phyloP scores from a whole-genome alignment of 176 grass and related monocot genomes.

The Musa itinerans region DNA sequence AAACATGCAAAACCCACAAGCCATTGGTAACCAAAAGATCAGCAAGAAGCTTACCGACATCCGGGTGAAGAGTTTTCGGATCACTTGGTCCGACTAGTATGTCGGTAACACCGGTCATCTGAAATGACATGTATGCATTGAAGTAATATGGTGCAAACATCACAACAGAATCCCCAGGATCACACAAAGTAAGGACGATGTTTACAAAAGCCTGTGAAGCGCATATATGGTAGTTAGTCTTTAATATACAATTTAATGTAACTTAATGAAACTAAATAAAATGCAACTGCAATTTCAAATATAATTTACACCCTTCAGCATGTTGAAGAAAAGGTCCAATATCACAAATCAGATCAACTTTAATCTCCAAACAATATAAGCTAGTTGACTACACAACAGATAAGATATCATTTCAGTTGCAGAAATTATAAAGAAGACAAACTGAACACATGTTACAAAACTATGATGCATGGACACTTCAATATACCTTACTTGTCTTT shows the following conservation, averaged over 20 bases:
- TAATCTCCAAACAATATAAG: no score
- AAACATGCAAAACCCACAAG: background rate
- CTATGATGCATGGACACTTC: no score
- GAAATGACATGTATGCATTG: conserved; percentile 97
- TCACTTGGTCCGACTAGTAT: conserved; percentile 68
- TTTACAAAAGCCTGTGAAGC: conserved; percentile 88
- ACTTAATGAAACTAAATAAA: background rate
- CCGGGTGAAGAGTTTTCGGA: conserved; percentile 72
- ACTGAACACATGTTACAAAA: no score
- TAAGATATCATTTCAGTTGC: no score
- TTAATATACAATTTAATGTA: conserved; percentile 16
- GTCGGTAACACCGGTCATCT: conserved; percentile 90
- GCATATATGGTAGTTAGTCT: conserved; percentile 6
- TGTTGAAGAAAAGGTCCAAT: background rate
- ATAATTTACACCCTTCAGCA: background rate
- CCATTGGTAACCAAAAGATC: conserved; percentile 3
- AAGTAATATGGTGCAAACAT: conserved; percentile 99
- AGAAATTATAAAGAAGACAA: no score
- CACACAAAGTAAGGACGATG: conserved; percentile 78
- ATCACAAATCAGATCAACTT: background rate
- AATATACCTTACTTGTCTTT: no score
- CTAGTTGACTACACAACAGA: no score
- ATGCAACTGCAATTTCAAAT: background rate
- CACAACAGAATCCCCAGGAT: conserved; percentile 90
- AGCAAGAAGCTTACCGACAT: conserved; percentile 44